These are phyloP conservation scores for Colletotrichum acutatum DNA, from an alignment of 2,329 filamentous ascomycete genomes.

Conservation along the genomic window DNA sequence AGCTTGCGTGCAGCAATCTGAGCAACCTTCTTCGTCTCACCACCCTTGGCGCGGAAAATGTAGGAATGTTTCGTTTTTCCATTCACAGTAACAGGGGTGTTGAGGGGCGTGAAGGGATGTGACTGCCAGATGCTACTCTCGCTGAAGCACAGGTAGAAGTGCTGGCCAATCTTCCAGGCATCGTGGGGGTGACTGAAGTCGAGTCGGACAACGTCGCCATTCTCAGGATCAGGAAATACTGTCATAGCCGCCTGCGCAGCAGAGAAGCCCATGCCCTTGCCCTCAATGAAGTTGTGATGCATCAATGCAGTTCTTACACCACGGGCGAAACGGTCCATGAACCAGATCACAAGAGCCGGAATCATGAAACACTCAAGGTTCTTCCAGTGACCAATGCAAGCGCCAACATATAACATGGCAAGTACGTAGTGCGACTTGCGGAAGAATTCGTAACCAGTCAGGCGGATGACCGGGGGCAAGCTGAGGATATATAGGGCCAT, in stretches of 20 bases:
- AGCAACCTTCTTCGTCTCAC: slow-evolving; percentile 69
- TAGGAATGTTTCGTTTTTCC: slow-evolving; percentile 63
- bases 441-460: slow-evolving; percentile 82
- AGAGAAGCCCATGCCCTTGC: slow-evolving; percentile 62
- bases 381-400: slow-evolving; percentile 80
- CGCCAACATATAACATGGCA: slow-evolving; percentile 79
- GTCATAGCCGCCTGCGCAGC: slow-evolving; percentile 60
- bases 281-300: slow-evolving; percentile 65
- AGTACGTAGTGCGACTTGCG: slow-evolving; percentile 79
- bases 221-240: slow-evolving; percentile 65
- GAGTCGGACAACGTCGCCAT: slow-evolving; percentile 72
- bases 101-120: slow-evolving; percentile 76
- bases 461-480: slow-evolving; percentile 65
- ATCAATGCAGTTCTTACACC: slow-evolving; percentile 68
- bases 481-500: slow-evolving; percentile 71
- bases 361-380: slow-evolving; percentile 76
- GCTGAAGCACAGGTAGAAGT: slow-evolving; percentile 77
- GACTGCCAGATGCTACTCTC: slow-evolving; percentile 77
- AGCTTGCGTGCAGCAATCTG: slow-evolving; percentile 53
- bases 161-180: slow-evolving; percentile 74
- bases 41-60: slow-evolving; percentile 66
- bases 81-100: slow-evolving; percentile 56
- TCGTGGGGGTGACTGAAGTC: slow-evolving; percentile 72
- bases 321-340: slow-evolving; percentile 70
- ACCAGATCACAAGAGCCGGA: slow-evolving; percentile 72